Percentiles rank a stretch among this genome's conserved stretches.
phyloP scores from a whole-genome alignment of 2,329 filamentous ascomycete species.

The Sarocladium strictum region DNA sequence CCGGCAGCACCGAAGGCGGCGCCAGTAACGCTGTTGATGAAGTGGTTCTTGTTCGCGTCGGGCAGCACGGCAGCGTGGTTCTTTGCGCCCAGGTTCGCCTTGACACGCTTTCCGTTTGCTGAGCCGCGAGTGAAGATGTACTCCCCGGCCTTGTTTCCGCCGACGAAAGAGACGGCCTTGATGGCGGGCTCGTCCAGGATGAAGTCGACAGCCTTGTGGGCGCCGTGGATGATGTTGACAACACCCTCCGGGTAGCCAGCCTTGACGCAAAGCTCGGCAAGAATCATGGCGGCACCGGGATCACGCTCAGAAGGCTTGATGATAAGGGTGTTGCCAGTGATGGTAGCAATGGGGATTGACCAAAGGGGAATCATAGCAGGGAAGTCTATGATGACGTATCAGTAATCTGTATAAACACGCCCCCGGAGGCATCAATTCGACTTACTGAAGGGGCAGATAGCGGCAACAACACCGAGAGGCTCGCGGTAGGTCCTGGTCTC shows the following conservation, averaged over 20 bases:
- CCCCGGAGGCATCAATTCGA: no score
- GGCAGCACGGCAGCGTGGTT: conserved; percentile 82
- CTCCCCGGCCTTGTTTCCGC: conserved; percentile 81
- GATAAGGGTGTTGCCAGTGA: conserved; percentile 78
- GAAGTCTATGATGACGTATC: conserved; percentile 53
- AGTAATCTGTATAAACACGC: not conserved
- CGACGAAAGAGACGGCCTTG: conserved; percentile 83
- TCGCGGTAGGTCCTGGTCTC: conserved; percentile 79
- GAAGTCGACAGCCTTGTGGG: conserved; percentile 77
- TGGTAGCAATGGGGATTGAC: conserved; percentile 79
- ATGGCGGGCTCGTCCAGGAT: conserved; percentile 79
- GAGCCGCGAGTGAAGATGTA: conserved; percentile 77
- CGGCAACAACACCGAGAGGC: conserved; percentile 73
- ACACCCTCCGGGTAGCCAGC: conserved; percentile 79
- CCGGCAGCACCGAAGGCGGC: conserved; percentile 81
- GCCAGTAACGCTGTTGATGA: conserved; percentile 76
- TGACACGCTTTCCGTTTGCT: conserved; percentile 81
- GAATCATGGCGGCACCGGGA: conserved; percentile 78
- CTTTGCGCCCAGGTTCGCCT: conserved; percentile 83
- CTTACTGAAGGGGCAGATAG: conserved; percentile 83
- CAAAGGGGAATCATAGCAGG: conserved; percentile 91
- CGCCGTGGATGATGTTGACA: conserved; percentile 76
- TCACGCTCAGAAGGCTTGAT: conserved; percentile 85
- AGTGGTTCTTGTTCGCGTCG: conserved; percentile 87
- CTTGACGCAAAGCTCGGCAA: conserved; percentile 72